These are phyloP conservation scores for Garcia nutans DNA, from an alignment of 345 rosid species.

Conservation along the genomic window DNA sequence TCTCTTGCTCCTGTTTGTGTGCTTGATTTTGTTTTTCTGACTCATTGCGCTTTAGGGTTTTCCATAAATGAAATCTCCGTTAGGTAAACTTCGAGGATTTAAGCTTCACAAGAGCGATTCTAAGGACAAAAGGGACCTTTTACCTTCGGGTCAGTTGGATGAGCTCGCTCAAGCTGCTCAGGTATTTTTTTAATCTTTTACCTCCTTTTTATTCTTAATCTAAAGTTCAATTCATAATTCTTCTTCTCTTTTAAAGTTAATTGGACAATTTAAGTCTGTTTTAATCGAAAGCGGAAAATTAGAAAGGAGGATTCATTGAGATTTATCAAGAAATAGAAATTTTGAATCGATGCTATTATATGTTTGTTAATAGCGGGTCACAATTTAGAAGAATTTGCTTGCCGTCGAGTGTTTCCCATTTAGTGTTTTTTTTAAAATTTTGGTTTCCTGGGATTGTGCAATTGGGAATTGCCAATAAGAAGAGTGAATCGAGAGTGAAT, in stretches of 20 bases:
- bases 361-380: neutral
- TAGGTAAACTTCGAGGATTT: slow-evolving; percentile 63
- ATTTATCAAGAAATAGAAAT: neutral
- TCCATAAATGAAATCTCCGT: slow-evolving; percentile 69
- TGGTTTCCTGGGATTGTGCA: neutral
- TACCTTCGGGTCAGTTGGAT: slow-evolving; percentile 54
- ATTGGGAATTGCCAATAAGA: neutral
- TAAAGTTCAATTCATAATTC: neutral
- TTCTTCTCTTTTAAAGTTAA: neutral
- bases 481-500: neutral
- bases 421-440: neutral
- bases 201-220: neutral
- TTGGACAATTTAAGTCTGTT: neutral
- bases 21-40: neutral
- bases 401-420: neutral
- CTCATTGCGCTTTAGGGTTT: slow-evolving; percentile 41
- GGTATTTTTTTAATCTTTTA: slow-evolving; percentile 36
- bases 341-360: neutral
- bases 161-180: slow-evolving; percentile 82
- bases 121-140: slow-evolving; percentile 60
- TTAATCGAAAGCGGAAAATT: no score
- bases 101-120: slow-evolving; percentile 65
- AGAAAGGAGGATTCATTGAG: neutral
- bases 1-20: slow-evolving; percentile 5
- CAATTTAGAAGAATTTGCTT: neutral